Conservation (phyloP, 2,329 filamentous ascomycete species). For the Cladosporium cucumerinum region DNA sequence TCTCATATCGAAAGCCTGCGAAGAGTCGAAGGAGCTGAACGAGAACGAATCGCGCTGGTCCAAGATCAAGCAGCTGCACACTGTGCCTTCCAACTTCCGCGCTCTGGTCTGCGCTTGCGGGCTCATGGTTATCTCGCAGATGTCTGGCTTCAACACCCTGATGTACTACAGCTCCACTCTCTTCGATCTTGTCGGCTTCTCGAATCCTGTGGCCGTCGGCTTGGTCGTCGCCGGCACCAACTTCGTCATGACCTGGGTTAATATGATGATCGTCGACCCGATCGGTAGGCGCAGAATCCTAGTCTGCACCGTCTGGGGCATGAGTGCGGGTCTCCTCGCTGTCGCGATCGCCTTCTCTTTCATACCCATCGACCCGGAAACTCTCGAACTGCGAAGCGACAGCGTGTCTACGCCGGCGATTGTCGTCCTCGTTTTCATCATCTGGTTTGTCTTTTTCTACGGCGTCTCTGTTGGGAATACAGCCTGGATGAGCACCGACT, state of each 20-base stretch:
- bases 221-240: constrained; percentile 59
- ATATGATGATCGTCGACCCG: constrained; percentile 72
- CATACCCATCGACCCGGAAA: constrained; percentile 49
- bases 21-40: constrained; percentile 31
- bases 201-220: constrained; percentile 51
- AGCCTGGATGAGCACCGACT: constrained; percentile 38
- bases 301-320: constrained; percentile 48
- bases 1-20: constrained; percentile 30
- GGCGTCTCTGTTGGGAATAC: constrained; percentile 32
- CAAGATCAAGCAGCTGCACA: constrained; percentile 35
- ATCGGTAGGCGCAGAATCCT: constrained; percentile 75
- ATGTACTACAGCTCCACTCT: constrained; percentile 67
- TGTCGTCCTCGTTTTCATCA: constrained; percentile 38
- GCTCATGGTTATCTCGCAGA: constrained; percentile 64
- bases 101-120: constrained; percentile 65
- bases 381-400: constrained; percentile 33
- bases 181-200: constrained; percentile 17
- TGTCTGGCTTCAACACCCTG: constrained; percentile 51
- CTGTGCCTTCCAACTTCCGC: constrained; percentile 49
- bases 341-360: constrained; percentile 72
- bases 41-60: constrained; percentile 32
- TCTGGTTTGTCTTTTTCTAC: constrained; percentile 38
- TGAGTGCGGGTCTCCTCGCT: constrained; percentile 67
- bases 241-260: constrained; percentile 72
- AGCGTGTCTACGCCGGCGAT: constrained; percentile 35